These are phyloP conservation scores for Trametes gibbosa DNA, from an alignment of 768 basidiomycete species.

Conservation along the genomic window DNA sequence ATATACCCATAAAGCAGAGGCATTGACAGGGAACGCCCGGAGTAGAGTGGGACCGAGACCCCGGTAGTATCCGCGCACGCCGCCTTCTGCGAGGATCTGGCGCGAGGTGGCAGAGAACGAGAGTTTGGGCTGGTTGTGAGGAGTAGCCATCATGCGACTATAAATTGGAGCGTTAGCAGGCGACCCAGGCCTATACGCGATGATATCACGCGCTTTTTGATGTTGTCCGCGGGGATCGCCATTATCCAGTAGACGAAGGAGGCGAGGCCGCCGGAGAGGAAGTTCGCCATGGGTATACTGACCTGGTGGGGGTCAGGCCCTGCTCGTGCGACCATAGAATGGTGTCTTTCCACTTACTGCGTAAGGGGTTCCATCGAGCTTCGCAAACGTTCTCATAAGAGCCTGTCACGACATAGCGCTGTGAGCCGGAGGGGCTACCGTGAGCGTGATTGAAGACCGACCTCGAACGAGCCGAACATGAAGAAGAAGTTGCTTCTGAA, in stretches of 20 bases:
- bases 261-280: slow-evolving; percentile 61
- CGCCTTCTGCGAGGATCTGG: slow-evolving; percentile 52
- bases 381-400: slow-evolving; percentile 58
- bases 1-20: slow-evolving; percentile 76
- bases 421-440: background rate
- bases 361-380: slow-evolving; percentile 55
- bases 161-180: background rate
- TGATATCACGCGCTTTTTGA: slow-evolving; percentile 63
- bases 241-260: slow-evolving; percentile 66
- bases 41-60: slow-evolving; percentile 67
- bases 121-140: slow-evolving; percentile 36
- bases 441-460: slow-evolving; percentile 22
- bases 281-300: slow-evolving; percentile 58
- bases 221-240: slow-evolving; percentile 74
- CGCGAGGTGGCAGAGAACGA: slow-evolving; percentile 51
- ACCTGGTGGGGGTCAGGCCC: slow-evolving; percentile 38
- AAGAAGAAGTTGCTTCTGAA: slow-evolving; percentile 76
- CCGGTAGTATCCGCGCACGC: slow-evolving; percentile 56
- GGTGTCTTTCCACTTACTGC: slow-evolving; percentile 41
- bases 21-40: slow-evolving; percentile 77
- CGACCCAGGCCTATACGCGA: background rate
- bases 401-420: slow-evolving; percentile 33
- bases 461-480: slow-evolving; percentile 76
- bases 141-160: slow-evolving; percentile 66
- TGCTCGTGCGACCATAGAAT: background rate